Conservation (phyloP, 192 early-diverging fungal species). For the Backusella tarrabulga region DNA sequence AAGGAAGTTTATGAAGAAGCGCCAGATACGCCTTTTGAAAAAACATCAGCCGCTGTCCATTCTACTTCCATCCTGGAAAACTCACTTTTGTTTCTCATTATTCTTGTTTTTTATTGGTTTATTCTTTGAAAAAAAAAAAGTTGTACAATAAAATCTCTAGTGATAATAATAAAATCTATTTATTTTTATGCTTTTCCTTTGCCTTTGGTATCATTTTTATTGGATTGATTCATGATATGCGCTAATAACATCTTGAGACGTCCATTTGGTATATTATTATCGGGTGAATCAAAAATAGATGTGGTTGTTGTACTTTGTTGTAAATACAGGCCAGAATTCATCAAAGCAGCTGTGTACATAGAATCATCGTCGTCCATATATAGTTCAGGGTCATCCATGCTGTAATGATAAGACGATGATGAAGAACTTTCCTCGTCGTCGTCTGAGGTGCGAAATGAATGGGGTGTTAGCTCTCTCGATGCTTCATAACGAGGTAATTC, state of each 20-base stretch:
- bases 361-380: neutral
- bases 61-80: neutral
- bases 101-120: neutral
- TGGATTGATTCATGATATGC: neutral
- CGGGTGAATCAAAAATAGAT: neutral
- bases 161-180: neutral
- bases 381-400: neutral
- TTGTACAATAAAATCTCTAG: neutral
- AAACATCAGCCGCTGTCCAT: neutral
- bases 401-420: neutral
- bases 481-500: slow-evolving; percentile 1
- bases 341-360: neutral
- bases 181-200: neutral
- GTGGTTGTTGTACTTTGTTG: neutral
- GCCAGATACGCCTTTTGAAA: neutral
- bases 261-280: neutral
- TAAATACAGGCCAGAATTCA: neutral
- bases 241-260: slow-evolving; percentile 4
- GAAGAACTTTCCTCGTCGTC: neutral
- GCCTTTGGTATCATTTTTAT: neutral
- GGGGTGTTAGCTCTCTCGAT: neutral
- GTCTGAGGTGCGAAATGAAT: neutral
- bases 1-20: neutral
- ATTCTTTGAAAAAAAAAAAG: neutral
- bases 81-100: neutral